Conservation (phyloP, 805 yeast genomes). For the Ogataea minuta region DNA sequence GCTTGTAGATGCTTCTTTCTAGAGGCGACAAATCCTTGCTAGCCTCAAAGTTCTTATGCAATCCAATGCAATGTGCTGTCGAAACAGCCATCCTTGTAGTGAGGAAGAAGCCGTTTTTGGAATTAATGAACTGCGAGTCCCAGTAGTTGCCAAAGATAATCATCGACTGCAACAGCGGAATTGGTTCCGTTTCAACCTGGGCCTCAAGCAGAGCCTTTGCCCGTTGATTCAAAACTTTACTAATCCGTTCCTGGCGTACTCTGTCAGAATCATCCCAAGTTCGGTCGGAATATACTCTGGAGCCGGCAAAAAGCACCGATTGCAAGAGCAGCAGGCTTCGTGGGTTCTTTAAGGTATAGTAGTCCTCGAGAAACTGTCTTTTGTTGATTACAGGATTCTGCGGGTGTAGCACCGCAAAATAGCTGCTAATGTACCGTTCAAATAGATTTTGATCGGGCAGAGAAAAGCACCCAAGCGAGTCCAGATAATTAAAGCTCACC, state of each 20-base stretch:
- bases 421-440: constrained; percentile 57
- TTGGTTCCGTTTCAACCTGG: constrained; percentile 62
- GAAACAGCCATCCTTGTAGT: constrained; percentile 65
- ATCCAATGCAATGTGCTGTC: constrained; percentile 72
- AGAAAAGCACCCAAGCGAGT: constrained; percentile 56
- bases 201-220: constrained; percentile 76
- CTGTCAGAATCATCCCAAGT: constrained; percentile 42
- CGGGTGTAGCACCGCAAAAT: constrained; percentile 66
- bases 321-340: constrained; percentile 65
- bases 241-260: constrained; percentile 38
- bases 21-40: constrained; percentile 10
- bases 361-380: constrained; percentile 55
- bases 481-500: constrained; percentile 23
- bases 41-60: constrained; percentile 49
- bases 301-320: constrained; percentile 66
- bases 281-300: constrained; percentile 57
- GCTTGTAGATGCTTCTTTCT: constrained; percentile 49
- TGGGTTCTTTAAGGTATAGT: constrained; percentile 52
- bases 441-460: constrained; percentile 61
- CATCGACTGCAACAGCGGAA: constrained; percentile 59
- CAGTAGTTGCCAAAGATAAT: constrained; percentile 64
- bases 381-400: constrained; percentile 66
- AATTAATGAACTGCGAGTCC: constrained; percentile 70
- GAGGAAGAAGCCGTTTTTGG: constrained; percentile 57
- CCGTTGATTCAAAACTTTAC: constrained; percentile 59